These are phyloP conservation scores for Paspalum notatum DNA, from an alignment of 176 grass and related monocot genomes.

Conservation along the genomic window DNA sequence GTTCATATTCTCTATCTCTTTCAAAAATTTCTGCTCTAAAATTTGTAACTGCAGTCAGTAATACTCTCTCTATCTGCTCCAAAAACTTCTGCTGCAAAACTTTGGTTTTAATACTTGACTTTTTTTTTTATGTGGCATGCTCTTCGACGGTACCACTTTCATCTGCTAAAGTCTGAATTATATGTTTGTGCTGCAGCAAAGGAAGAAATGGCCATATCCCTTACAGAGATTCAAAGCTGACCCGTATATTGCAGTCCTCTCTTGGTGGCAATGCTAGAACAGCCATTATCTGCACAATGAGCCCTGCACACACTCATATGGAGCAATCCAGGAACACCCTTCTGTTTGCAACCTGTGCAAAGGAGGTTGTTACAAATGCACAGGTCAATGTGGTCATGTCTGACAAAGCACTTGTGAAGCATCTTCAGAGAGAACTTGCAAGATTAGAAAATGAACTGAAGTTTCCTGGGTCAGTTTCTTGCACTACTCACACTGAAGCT, in stretches of 20 bases:
- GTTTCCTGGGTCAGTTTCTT: conserved; percentile 45
- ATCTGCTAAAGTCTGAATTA: conserved; percentile 29
- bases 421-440: conserved; percentile 81
- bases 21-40: background rate
- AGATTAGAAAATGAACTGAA: conserved; percentile 81
- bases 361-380: conserved; percentile 91
- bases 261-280: conserved; percentile 92
- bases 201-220: conserved; percentile 89
- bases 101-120: conserved; percentile 25
- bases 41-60: conserved; percentile 14
- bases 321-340: conserved; percentile 96
- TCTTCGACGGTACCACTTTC: background rate
- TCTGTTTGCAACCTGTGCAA: conserved; percentile 88
- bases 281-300: conserved; percentile 94
- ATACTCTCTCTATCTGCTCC: background rate
- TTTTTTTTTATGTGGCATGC: conserved; percentile 8
- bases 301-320: conserved; percentile 78
- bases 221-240: conserved; percentile 95
- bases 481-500: conserved; percentile 57
- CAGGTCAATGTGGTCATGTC: conserved; percentile 96
- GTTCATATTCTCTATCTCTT: background rate
- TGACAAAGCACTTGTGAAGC: conserved; percentile 88
- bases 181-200: conserved; percentile 60
- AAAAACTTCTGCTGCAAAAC: background rate
- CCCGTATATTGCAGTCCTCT: conserved; percentile 83